phyloP scores from a whole-genome alignment of 768 basidiomycete species.

The Russula virescens region DNA sequence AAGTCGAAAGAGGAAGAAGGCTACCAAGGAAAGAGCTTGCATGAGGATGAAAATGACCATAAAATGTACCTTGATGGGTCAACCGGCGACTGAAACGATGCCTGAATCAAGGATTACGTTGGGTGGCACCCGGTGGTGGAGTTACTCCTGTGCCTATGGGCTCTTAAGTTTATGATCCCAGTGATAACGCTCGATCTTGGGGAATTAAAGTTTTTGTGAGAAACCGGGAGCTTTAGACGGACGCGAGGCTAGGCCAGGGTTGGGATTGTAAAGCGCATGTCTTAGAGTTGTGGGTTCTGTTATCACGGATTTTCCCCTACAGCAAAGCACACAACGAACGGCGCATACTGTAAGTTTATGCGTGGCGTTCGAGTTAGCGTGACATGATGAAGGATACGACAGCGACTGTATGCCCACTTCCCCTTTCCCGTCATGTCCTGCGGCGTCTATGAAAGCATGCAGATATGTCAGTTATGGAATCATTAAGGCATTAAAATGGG shows the following conservation, averaged over 20 bases:
- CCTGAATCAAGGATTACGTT: slow-evolving; percentile 11
- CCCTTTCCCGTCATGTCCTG: not conserved
- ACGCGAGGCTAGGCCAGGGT: not conserved
- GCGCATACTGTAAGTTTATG: too few species aligned
- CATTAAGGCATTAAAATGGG: slow-evolving; percentile 1
- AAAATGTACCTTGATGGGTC: slow-evolving; percentile 6
- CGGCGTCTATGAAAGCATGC: not conserved
- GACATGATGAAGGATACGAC: slow-evolving; percentile 1
- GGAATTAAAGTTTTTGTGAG: not conserved
- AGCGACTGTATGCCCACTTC: not conserved
- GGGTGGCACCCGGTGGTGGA: not conserved
- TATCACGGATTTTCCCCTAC: not conserved
- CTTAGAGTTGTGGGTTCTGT: not conserved
- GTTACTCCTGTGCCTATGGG: not conserved
- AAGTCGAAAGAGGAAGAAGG: slow-evolving; percentile 11
- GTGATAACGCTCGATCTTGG: not conserved
- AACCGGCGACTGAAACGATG: not conserved
- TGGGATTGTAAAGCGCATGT: not conserved
- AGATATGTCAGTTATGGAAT: not conserved
- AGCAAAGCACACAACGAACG: not conserved
- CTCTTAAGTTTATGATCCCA: not conserved
- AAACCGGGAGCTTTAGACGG: not conserved
- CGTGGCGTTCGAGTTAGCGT: not conserved
- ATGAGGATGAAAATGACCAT: not conserved
- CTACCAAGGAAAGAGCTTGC: not conserved